These are phyloP conservation scores for Cladophialophora carrionii DNA, from an alignment of 2,329 filamentous ascomycete species.

Conservation along the genomic window DNA sequence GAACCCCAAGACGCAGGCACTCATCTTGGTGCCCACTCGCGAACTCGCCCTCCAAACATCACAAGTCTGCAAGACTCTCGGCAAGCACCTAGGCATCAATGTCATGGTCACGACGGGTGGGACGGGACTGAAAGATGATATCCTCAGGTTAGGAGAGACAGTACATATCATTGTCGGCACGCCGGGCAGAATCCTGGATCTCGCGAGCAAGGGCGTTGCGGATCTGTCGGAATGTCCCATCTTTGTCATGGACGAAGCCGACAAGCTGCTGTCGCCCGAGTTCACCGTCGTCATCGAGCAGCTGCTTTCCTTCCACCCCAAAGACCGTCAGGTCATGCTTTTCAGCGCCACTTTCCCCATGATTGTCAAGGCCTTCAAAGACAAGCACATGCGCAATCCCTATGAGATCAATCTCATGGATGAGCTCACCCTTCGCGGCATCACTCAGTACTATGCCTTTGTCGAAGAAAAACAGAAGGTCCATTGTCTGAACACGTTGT, in stretches of 20 bases:
- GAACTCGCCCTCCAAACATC: constrained; percentile 98
- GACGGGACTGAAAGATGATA: constrained; percentile 92
- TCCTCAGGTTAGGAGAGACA: constrained; percentile 87
- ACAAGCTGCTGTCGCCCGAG: constrained; percentile 94
- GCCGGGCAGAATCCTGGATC: constrained; percentile 90
- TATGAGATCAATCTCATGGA: constrained; percentile 99
- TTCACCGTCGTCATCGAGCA: constrained; percentile 98
- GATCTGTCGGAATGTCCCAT: constrained; percentile 95
- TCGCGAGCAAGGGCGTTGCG: constrained; percentile 94
- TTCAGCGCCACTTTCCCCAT: constrained; percentile 98
- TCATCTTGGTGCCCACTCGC: constrained; percentile 94
- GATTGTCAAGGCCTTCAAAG: constrained; percentile 95
- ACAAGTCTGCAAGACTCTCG: constrained; percentile 97
- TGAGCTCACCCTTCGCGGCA: constrained; percentile 94
- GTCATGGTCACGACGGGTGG: constrained; percentile 99
- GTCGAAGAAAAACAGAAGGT: constrained; percentile 99
- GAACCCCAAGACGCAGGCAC: constrained; percentile 90
- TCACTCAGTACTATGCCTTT: constrained; percentile 98
- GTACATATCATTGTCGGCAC: constrained; percentile 98
- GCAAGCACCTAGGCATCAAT: constrained; percentile 95
- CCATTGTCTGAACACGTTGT: constrained; percentile 96
- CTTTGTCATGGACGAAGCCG: constrained; percentile 99
- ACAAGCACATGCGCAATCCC: constrained; percentile 94
- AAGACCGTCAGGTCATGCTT: constrained; percentile 98
- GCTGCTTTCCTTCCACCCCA: constrained; percentile 90